Conservation (phyloP, 1,139 yeast genomes). For the Suhomyces chickasaworum region DNA sequence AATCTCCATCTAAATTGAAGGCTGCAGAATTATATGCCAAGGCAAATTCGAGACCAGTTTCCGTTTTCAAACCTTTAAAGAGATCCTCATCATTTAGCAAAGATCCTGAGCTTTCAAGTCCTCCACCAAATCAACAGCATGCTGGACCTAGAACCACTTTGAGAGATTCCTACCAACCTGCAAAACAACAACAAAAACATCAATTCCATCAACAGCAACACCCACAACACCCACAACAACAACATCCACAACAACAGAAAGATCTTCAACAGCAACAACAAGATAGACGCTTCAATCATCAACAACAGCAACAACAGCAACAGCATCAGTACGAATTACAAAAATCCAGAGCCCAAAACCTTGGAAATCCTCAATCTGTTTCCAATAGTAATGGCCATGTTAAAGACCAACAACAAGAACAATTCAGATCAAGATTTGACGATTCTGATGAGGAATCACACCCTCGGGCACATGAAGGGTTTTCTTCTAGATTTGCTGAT, state of each 20-base stretch:
- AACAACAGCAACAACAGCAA: neutral
- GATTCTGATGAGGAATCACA: constrained; percentile 52
- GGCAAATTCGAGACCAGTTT: constrained; percentile 47
- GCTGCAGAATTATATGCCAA: constrained; percentile 54
- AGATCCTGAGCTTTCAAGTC: constrained; percentile 19
- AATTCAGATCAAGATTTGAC: constrained; percentile 49
- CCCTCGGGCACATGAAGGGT: constrained; percentile 13
- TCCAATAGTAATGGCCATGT: constrained; percentile 1
- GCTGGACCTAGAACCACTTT: constrained; percentile 19
- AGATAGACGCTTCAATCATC: constrained; percentile 6
- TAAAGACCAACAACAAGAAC: constrained; percentile 1
- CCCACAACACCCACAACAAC: constrained; percentile 1
- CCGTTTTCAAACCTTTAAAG: constrained; percentile 40
- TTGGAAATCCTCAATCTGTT: neutral
- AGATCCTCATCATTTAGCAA: constrained; percentile 61
- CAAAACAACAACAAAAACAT: constrained; percentile 1
- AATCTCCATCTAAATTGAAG: constrained; percentile 44
- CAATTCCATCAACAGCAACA: constrained; percentile 5
- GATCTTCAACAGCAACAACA: constrained; percentile 3
- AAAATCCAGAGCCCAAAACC: constrained; percentile 2
- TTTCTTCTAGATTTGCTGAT: constrained; percentile 24
- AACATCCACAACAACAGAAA: neutral
- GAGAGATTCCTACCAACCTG: constrained; percentile 14
- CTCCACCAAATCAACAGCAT: neutral
- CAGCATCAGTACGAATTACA: constrained; percentile 3